Conservation (phyloP, 495 filamentous ascomycete genomes). For the Podospora appendiculata region DNA sequence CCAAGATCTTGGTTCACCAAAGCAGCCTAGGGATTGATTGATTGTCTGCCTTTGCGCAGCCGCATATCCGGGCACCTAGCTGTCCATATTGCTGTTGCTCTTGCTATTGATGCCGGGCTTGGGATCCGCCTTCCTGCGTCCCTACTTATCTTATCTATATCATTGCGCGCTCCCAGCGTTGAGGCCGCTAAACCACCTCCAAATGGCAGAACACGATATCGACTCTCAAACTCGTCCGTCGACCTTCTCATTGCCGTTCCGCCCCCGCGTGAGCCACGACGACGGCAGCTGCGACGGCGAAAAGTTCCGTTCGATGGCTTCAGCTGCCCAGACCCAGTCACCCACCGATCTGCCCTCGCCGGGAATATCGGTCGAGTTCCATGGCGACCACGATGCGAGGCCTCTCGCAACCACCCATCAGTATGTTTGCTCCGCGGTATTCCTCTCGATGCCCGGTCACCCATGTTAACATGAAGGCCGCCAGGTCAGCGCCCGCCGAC, state of each 20-base stretch:
- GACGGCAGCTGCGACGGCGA: background rate
- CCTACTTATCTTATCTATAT: background rate
- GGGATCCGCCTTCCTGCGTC: background rate
- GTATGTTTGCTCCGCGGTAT: constrained; percentile 12
- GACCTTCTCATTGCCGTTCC: constrained; percentile 11
- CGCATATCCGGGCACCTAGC: too few species aligned
- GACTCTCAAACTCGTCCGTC: background rate
- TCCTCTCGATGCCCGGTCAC: background rate
- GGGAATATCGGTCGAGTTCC: constrained; percentile 31
- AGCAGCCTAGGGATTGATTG: too few species aligned
- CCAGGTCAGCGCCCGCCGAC: constrained; percentile 32
- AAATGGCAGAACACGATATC: background rate
- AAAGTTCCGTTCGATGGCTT: constrained; percentile 2
- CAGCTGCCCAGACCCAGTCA: constrained; percentile 5
- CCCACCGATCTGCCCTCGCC: constrained; percentile 27
- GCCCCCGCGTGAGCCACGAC: constrained; percentile 3
- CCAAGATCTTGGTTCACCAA: too few species aligned
- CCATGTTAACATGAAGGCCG: background rate
- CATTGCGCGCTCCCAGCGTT: background rate
- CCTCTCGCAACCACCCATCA: background rate
- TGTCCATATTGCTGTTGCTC: too few species aligned
- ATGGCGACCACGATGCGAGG: constrained; percentile 12
- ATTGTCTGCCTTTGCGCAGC: too few species aligned
- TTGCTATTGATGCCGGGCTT: too few species aligned
- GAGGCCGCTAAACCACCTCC: too few species aligned